Evolutionary conservation across 257 asterid species (phyloP), one percentile per base, ranked within the genome.

Genomic region (Thymus mandschuricus): DNA sequence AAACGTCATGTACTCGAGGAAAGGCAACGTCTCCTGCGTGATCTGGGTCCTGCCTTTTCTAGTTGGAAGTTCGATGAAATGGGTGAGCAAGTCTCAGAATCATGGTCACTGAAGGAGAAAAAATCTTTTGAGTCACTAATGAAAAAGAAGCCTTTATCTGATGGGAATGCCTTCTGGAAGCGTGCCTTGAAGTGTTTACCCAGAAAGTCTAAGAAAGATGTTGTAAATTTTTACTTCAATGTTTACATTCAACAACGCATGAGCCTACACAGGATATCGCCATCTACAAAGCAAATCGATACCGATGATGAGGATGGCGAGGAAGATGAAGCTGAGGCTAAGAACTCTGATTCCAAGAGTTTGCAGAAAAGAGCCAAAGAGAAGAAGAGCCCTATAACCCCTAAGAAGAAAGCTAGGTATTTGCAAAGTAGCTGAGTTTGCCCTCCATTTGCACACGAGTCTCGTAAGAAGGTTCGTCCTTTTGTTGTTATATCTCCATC

Each of bases 51-150:
- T 65, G 86, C 88, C 11, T 89, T 88, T 73, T 76, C 67, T 56
- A 72, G 80, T 61, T 89, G 96, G 96, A 92, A 88, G 66, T 82
- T 89, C n/a, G 86, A 92, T 54, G 88, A 85, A 73, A 86, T 84
- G 87, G 98, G 98, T 9, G 95, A 81, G 64, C 92, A 81, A 75
- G 79, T 77, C 30, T 76, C 83, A 5, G 76, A 82, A 64, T 73
- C 78, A 12, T 89, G 98, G 98, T 79, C 92, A 21, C 3, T 11
- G 12, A 80, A 84, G 81, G 96, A 92, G 60, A 83, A 82, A 71
- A 64, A 76, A 65, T 75, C 65, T 45, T 84, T 85, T 21, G 89
- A 81, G 75, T 70, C 84, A 11, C 71, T 88, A n/a, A 76, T 88
- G 78, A 85, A 81, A 81, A 67, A 3, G 71, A 79, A 71, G 45